A percentile compares a stretch with the other conserved stretches of the same genome.
Conservation (phyloP, 1,284 basidiomycete species). For the Wallemia hederae region DNA sequence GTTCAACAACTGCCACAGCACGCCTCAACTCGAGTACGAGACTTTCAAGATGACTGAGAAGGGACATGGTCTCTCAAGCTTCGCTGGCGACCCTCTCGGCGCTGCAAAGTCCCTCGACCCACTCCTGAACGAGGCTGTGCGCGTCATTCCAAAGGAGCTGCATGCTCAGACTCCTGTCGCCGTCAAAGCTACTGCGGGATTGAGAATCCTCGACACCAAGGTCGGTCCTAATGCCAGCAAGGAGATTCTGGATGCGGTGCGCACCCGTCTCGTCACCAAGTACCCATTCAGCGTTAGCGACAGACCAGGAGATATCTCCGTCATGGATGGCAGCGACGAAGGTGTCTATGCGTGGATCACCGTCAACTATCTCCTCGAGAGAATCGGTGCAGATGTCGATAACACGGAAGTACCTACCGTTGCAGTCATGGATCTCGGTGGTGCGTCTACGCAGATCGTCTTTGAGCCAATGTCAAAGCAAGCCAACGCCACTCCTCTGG, state of each 20-base stretch:
- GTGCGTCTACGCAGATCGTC: constrained; percentile 91
- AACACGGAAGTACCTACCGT: constrained; percentile 24
- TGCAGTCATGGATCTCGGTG: constrained; percentile 84
- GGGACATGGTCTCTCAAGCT: constrained; percentile 53
- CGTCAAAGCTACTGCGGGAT: constrained; percentile 82
- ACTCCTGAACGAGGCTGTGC: constrained; percentile 48
- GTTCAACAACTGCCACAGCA: constrained; percentile 61
- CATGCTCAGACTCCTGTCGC: constrained; percentile 56
- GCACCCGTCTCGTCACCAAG: constrained; percentile 26
- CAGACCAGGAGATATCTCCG: constrained; percentile 33
- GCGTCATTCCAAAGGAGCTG: constrained; percentile 39
- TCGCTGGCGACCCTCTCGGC: constrained; percentile 25
- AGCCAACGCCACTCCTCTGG: constrained; percentile 23
- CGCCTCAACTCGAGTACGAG: constrained; percentile 70
- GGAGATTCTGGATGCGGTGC: constrained; percentile 52
- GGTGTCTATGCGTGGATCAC: constrained; percentile 97
- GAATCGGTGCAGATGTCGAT: constrained; percentile 27
- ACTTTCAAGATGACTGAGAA: constrained; percentile 45
- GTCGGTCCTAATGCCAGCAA: constrained; percentile 23
- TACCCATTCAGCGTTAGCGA: constrained; percentile 45
- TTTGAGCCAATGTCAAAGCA: constrained; percentile 45
- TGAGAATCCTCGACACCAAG: constrained; percentile 37
- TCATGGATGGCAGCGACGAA: constrained; percentile 94
- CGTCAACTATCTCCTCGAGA: constrained; percentile 64
- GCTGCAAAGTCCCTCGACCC: constrained; percentile 57